These are phyloP conservation scores for Danielozyma ontarioensis DNA, from an alignment of 805 yeast genomes.

Conservation along the genomic window DNA sequence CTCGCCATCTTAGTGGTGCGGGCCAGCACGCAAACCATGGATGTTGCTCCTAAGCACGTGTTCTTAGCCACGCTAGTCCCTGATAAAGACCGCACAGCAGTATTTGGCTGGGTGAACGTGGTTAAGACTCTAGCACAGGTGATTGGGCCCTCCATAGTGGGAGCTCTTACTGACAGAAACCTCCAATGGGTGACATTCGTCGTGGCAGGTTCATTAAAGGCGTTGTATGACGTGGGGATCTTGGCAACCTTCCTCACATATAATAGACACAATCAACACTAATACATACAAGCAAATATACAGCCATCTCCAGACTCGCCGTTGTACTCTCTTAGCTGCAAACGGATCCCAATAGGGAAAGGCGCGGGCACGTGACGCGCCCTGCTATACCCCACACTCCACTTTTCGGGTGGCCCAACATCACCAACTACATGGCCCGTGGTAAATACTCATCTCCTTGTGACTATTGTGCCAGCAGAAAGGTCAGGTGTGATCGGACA, in stretches of 20 bases:
- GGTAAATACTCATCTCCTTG: conserved; percentile 16
- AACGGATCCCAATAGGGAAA: too few relatives aligned
- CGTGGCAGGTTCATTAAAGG: conserved; percentile 36
- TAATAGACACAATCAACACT: conserved; percentile 15
- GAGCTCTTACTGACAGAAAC: conserved; percentile 29
- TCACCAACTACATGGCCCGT: too few relatives aligned
- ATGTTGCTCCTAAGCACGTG: conserved; percentile 44
- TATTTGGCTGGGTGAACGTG: conserved; percentile 41
- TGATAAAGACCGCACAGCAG: conserved; percentile 37
- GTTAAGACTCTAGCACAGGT: conserved; percentile 38
- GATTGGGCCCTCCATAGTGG: conserved; percentile 40
- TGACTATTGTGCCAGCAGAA: conserved; percentile 40
- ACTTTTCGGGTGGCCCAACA: too few relatives aligned
- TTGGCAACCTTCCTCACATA: conserved; percentile 20
- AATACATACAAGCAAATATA: too few relatives aligned
- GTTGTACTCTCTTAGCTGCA: too few relatives aligned
- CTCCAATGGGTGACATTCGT: conserved; percentile 40
- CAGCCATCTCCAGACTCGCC: too few relatives aligned
- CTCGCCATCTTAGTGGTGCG: conserved; percentile 27
- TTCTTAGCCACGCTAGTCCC: conserved; percentile 38
- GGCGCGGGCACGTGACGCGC: too few relatives aligned
- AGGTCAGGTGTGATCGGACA: conserved; percentile 29
- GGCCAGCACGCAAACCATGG: conserved; percentile 42
- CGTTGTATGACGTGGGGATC: conserved; percentile 37
- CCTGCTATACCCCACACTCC: too few relatives aligned